These are phyloP conservation scores for Pseudogymnoascus sp. DNA, from an alignment of 2,329 filamentous ascomycete species.

Conservation along the genomic window DNA sequence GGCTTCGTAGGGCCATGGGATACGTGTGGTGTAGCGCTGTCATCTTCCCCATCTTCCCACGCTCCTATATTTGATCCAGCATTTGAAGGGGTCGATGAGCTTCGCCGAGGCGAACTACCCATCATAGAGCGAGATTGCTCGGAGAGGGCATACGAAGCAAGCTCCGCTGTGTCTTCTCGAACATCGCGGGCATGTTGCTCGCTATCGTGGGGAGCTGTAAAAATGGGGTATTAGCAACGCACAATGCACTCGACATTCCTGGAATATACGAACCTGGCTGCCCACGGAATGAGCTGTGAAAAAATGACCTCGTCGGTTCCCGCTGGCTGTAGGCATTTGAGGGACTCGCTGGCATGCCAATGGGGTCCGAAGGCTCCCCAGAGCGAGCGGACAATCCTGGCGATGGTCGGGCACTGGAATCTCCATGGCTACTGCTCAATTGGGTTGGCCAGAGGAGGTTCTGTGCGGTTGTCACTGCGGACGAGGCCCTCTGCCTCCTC, in stretches of 20 bases:
- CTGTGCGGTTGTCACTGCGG: background rate
- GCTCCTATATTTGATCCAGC: conserved; percentile 23
- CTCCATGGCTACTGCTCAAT: background rate
- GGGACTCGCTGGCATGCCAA: background rate
- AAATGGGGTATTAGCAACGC: background rate
- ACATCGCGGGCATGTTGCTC: conserved; percentile 70
- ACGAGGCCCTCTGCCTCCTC: background rate
- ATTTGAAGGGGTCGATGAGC: conserved; percentile 12
- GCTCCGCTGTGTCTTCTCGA: conserved; percentile 78
- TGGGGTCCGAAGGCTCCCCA: background rate
- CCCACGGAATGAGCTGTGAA: conserved; percentile 57
- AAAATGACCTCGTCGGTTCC: conserved; percentile 65
- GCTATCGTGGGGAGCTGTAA: conserved; percentile 53
- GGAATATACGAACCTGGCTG: conserved; percentile 42
- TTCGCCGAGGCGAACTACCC: conserved; percentile 18
- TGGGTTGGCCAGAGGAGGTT: background rate
- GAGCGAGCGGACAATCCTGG: background rate
- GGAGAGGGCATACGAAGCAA: conserved; percentile 74
- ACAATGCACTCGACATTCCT: background rate
- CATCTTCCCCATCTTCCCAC: conserved; percentile 14
- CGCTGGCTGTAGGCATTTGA: conserved; percentile 36
- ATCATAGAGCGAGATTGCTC: conserved; percentile 39
- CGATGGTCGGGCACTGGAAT: conserved; percentile 2
- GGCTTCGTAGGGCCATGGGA: conserved; percentile 29
- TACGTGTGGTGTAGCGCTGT: conserved; percentile 22